A percentile compares a stretch with the other conserved stretches of the same genome.
phyloP scores from a whole-genome alignment of 495 filamentous ascomycete species.

The Oidiodendron maius region DNA sequence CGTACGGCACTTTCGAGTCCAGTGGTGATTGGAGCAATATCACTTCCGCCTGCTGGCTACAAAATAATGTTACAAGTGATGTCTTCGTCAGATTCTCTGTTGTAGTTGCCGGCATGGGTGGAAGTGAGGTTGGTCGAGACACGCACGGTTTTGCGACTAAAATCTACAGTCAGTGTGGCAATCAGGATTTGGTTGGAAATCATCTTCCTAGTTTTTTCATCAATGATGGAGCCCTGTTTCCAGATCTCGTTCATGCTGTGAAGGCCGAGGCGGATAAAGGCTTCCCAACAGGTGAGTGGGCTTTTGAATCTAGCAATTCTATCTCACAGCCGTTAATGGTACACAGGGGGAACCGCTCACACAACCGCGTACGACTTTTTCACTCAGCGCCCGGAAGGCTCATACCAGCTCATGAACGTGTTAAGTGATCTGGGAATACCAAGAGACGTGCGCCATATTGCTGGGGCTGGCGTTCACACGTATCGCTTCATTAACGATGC shows the following conservation, averaged over 20 bases:
- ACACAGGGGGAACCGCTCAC: slow-evolving; percentile 33
- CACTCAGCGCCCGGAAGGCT: slow-evolving; percentile 32
- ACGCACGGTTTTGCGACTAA: slow-evolving; percentile 50
- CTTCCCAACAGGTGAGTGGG: slow-evolving; percentile 5
- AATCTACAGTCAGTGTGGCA: slow-evolving; percentile 48
- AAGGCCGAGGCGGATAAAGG: slow-evolving; percentile 42
- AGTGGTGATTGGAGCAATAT: slow-evolving; percentile 52
- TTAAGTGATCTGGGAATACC: slow-evolving; percentile 6
- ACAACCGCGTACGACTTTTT: slow-evolving; percentile 50
- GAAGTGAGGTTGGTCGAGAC: slow-evolving; percentile 45
- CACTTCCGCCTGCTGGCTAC: slow-evolving; percentile 47
- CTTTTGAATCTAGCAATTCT: background rate
- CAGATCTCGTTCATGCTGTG: slow-evolving; percentile 47
- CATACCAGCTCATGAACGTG: slow-evolving; percentile 4
- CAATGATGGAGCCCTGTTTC: slow-evolving; percentile 43
- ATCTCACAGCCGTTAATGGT: slow-evolving; percentile 1
- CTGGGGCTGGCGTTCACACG: slow-evolving; percentile 14
- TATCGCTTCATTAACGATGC: slow-evolving; percentile 10
- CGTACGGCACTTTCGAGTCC: slow-evolving; percentile 52
- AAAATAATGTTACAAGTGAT: slow-evolving; percentile 30
- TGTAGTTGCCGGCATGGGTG: slow-evolving; percentile 44
- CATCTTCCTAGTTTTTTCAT: slow-evolving; percentile 48
- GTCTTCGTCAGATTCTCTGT: slow-evolving; percentile 46
- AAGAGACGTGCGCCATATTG: slow-evolving; percentile 7
- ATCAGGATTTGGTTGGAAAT: slow-evolving; percentile 48